Evolutionary conservation across 306 rosid species (phyloP).

Genomic region (Rubus parviflorus): DNA sequence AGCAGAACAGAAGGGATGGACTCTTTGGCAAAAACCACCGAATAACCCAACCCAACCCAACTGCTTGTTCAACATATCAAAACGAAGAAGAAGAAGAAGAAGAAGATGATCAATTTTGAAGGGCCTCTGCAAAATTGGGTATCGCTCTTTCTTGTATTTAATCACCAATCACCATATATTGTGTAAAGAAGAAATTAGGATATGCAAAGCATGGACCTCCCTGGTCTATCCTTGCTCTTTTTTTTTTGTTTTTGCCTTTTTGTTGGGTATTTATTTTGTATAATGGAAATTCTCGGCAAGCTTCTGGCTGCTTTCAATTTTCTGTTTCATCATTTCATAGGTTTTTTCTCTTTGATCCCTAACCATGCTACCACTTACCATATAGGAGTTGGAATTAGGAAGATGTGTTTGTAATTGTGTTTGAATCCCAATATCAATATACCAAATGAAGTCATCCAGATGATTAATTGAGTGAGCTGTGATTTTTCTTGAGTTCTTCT

Average conservation of each 20-base stretch:
- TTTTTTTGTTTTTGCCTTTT: slow-evolving; percentile 4
- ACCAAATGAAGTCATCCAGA: neutral
- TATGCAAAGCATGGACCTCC: slow-evolving; percentile 30
- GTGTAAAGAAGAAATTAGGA: slow-evolving; percentile 48
- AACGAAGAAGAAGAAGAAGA: too few relatives aligned
- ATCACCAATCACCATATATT: slow-evolving; percentile 22
- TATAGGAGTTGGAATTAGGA: neutral
- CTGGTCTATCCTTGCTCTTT: slow-evolving; percentile 30
- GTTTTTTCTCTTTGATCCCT: slow-evolving; percentile 3
- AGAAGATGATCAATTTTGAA: slow-evolving; percentile 13
- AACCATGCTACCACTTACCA: neutral
- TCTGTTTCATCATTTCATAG: slow-evolving; percentile 22
- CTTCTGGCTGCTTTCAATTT: slow-evolving; percentile 43
- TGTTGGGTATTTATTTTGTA: slow-evolving; percentile 41
- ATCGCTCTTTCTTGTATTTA: slow-evolving; percentile 38
- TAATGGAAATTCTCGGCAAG: slow-evolving; percentile 33
- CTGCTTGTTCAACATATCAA: neutral
- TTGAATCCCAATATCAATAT: neutral
- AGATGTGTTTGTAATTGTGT: neutral
- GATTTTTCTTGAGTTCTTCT: neutral
- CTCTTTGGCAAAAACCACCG: slow-evolving; percentile 43
- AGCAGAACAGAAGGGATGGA: slow-evolving; percentile 78
- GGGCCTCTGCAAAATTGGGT: slow-evolving; percentile 24
- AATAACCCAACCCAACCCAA: neutral
- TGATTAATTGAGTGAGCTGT: neutral